phyloP scores from a whole-genome alignment of 176 grass and related monocot species.

The Oryza punctata region DNA sequence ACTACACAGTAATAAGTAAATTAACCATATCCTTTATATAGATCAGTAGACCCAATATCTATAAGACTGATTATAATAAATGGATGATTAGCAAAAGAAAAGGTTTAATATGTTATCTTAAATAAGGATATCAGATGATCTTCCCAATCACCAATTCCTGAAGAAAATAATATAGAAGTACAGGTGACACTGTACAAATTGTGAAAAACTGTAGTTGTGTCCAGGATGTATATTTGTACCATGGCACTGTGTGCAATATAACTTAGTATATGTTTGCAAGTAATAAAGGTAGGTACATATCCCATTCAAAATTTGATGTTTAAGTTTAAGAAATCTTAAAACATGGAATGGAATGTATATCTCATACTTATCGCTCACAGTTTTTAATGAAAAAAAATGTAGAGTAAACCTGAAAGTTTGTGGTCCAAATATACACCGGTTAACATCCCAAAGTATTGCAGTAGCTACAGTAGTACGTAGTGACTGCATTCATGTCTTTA shows the following conservation, averaged over 20 bases:
- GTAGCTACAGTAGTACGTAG: background rate
- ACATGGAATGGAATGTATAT: background rate
- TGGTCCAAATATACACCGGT: background rate
- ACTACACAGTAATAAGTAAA: background rate
- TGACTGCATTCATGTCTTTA: background rate
- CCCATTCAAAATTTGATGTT: background rate
- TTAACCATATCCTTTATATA: background rate
- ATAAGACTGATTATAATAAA: background rate
- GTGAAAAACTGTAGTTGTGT: background rate
- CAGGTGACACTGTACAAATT: background rate
- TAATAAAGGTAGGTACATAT: background rate
- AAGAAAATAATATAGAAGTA: too few relatives aligned
- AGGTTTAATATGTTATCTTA: conserved; percentile 1
- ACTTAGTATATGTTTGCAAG: background rate
- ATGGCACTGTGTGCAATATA: background rate
- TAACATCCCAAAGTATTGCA: background rate
- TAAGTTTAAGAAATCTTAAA: background rate
- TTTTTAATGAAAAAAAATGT: background rate
- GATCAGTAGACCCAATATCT: background rate
- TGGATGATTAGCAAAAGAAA: background rate
- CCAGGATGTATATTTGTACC: background rate
- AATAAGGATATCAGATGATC: background rate
- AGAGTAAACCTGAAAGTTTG: background rate
- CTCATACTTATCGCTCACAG: background rate
- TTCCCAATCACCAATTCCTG: too few relatives aligned